Conservation (phyloP, 2,329 filamentous ascomycete genomes). For the Fusarium nygamai region DNA sequence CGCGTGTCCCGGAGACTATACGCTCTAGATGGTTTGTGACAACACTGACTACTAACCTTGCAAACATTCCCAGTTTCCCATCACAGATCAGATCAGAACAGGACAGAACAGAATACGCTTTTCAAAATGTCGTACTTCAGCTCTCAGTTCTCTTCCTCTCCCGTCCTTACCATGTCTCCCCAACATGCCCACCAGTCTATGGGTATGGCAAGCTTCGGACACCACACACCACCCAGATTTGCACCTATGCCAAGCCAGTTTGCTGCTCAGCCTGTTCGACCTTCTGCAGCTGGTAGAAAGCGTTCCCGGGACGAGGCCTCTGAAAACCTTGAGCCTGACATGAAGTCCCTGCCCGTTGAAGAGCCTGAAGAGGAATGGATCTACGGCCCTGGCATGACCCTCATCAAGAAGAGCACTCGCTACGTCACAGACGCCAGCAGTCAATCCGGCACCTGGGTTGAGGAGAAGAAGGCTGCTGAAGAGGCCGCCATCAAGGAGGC, state of each 20-base stretch:
- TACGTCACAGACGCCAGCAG: slow-evolving; percentile 68
- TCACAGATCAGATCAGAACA: slow-evolving; percentile 7
- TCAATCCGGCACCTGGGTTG: slow-evolving; percentile 78
- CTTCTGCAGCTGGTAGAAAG: slow-evolving; percentile 68
- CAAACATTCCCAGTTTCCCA: slow-evolving; percentile 34
- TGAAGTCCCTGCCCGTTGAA: slow-evolving; percentile 55
- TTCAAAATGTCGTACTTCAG: slow-evolving; percentile 57
- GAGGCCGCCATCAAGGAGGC: slow-evolving; percentile 59
- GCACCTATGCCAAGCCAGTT: slow-evolving; percentile 34
- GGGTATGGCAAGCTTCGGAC: slow-evolving; percentile 45
- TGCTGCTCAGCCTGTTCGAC: slow-evolving; percentile 43
- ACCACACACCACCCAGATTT: slow-evolving; percentile 40
- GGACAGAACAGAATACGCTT: slow-evolving; percentile 1
- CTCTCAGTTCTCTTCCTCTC: slow-evolving; percentile 55
- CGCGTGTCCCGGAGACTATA: slow-evolving; percentile 19
- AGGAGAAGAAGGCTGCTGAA: slow-evolving; percentile 69
- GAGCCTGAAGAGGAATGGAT: slow-evolving; percentile 71
- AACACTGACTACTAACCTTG: slow-evolving; percentile 46
- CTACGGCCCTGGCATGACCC: slow-evolving; percentile 77
- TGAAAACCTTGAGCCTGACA: slow-evolving; percentile 71
- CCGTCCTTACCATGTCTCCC: slow-evolving; percentile 54
- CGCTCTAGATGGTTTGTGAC: slow-evolving; percentile 47
- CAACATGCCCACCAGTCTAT: slow-evolving; percentile 49
- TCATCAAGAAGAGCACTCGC: slow-evolving; percentile 71
- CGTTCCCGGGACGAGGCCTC: slow-evolving; percentile 79